Evolutionary conservation across 1,139 yeast species (phyloP), one percentile per base, ranked within the genome.

Genomic region (Candida frijolesensis): DNA sequence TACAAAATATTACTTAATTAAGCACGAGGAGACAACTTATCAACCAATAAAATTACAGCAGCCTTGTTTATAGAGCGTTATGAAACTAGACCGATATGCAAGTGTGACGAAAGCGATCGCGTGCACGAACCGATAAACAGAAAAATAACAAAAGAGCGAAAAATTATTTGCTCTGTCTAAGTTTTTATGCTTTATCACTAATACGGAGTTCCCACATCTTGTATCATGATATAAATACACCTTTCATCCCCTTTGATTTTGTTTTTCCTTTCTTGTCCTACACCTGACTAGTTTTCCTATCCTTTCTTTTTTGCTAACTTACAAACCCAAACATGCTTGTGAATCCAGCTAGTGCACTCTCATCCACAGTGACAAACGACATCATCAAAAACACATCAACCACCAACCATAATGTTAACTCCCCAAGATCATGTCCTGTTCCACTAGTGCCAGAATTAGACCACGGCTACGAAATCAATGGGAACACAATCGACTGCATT

Each of bases 401-500:
- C 44, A 41, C 12, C 44, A 46, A 2, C 46, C 51, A n/a, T 10
- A 10, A 14, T 44, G 44, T 22, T 22, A 46, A 41, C 12, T 42
- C 48, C 5, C 46, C 51, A 10, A 8, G n/a, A 11, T 44, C 46
- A n/a, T 47, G 49, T 35, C 43, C 37, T 10, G 37, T 46, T 27
- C 12, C 27, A 32, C 32, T 52, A 15, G 22, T 12, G 4, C 51
- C 56, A 14, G 43, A 42, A 30, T 12, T 51, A 16, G 56, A 53
- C 40, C 54, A 51, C 37, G 53, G 54, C 12, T 48, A 45, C 37
- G 55, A 55, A 39, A 47, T 53, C 16, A 50, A 55, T 30, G 55
- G 55, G 10, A 55, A 51, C 9, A 48, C 50, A 10, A 56, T 54
- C 11, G 52, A 50, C 40, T 43, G 52, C 19, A 33, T 56, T 22